These are phyloP conservation scores for Silene latifolia DNA, from an alignment of 148 eudicot species.

Conservation along the genomic window DNA sequence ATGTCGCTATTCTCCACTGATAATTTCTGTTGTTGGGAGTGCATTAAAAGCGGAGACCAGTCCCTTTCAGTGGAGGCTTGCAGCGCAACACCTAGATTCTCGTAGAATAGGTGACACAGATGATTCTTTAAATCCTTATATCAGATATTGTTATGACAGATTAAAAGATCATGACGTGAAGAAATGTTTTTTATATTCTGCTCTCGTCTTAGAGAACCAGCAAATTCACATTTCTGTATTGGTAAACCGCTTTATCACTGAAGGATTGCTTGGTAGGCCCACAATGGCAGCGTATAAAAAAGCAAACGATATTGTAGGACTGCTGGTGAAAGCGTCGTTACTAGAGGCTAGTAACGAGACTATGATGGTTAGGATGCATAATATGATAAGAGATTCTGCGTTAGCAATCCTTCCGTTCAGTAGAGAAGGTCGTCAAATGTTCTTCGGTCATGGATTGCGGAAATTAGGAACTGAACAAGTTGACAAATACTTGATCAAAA, in stretches of 20 bases:
- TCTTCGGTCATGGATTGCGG: not conserved
- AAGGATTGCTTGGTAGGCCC: slow-evolving; percentile 23
- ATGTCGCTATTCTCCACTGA: slow-evolving; percentile 21
- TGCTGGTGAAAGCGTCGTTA: slow-evolving; percentile 16
- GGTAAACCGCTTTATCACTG: slow-evolving; percentile 26
- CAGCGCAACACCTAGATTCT: not conserved
- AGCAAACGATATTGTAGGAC: slow-evolving; percentile 23
- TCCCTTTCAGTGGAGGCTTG: slow-evolving; percentile 23
- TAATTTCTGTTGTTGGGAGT: slow-evolving; percentile 20
- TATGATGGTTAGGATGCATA: slow-evolving; percentile 21
- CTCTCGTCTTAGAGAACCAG: slow-evolving; percentile 17
- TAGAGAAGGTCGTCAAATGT: slow-evolving; percentile 12
- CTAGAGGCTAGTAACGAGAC: slow-evolving; percentile 21
- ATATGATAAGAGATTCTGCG: slow-evolving; percentile 23
- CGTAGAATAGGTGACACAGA: not conserved
- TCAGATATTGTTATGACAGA: slow-evolving; percentile 22
- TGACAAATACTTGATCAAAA: slow-evolving; percentile 15
- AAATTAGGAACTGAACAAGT: not conserved
- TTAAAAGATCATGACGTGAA: slow-evolving; percentile 20
- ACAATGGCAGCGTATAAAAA: slow-evolving; percentile 13
- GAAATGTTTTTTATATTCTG: slow-evolving; percentile 27
- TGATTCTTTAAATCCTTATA: slow-evolving; percentile 7
- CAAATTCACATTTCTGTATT: slow-evolving; percentile 15
- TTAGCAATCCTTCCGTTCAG: slow-evolving; percentile 23
- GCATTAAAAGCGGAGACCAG: slow-evolving; percentile 22